A percentile compares a stretch with the other conserved stretches of the same genome.
Evolutionary conservation across 176 grass and related monocot genomes (phyloP).

Genomic region (Calamus simplicifolius): DNA sequence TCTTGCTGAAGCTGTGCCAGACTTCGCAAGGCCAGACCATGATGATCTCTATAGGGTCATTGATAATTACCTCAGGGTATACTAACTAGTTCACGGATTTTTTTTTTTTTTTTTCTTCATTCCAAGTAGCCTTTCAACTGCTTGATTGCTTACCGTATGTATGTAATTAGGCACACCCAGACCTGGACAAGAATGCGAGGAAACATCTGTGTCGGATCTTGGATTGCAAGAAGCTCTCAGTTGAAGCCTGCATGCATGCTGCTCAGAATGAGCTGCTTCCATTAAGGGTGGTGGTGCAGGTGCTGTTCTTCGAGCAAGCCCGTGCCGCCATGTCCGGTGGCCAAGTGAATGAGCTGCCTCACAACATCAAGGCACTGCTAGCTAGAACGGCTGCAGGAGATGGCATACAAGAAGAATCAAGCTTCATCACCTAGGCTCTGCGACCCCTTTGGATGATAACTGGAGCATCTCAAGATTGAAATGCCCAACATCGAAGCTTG

Average conservation of each 20-base stretch:
- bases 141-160: background rate
- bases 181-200: conserved; percentile 60
- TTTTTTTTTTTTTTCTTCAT: background rate
- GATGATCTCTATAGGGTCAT: conserved; percentile 83
- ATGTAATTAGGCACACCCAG: conserved; percentile 51
- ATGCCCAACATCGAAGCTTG: conserved; percentile 56
- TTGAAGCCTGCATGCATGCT: conserved; percentile 78
- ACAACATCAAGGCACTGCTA: conserved; percentile 61
- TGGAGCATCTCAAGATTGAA: conserved; percentile 62
- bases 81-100: background rate
- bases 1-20: conserved; percentile 72
- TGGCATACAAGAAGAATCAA: conserved; percentile 41
- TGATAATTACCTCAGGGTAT: conserved; percentile 87
- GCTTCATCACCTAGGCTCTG: conserved; percentile 7
- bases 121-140: background rate
- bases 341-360: conserved; percentile 34
- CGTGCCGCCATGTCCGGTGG: conserved; percentile 46
- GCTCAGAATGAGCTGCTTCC: conserved; percentile 92
- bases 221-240: conserved; percentile 86
- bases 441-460: conserved; percentile 30
- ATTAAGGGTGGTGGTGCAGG: conserved; percentile 80
- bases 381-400: conserved; percentile 47
- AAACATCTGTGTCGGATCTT: conserved; percentile 71
- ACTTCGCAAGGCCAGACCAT: conserved; percentile 57
- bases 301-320: conserved; percentile 94